Conservation (phyloP, 2,329 filamentous ascomycete genomes). For the Botryosphaeria dothidea region DNA sequence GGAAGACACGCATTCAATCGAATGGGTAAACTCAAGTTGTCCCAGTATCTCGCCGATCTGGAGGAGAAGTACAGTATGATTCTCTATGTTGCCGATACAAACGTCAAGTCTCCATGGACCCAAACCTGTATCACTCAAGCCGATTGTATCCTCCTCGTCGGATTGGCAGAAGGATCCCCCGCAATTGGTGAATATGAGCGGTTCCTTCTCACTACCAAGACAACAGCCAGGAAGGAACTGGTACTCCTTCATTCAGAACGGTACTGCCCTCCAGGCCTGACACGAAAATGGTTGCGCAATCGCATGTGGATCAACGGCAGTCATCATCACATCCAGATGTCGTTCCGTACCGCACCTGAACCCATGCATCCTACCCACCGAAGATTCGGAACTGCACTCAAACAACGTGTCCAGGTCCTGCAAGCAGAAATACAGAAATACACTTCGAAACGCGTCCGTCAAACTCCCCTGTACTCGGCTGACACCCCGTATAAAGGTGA, state of each 20-base stretch:
- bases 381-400: constrained; percentile 80
- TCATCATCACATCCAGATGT: constrained; percentile 97
- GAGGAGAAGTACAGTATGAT: constrained; percentile 97
- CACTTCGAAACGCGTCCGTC: constrained; percentile 87
- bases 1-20: constrained; percentile 95
- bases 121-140: constrained; percentile 97
- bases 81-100: constrained; percentile 94
- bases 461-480: constrained; percentile 84
- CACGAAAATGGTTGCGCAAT: constrained; percentile 82
- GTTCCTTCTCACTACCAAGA: constrained; percentile 95
- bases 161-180: constrained; percentile 84
- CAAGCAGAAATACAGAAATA: constrained; percentile 99
- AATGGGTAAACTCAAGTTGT: constrained; percentile 94
- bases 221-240: constrained; percentile 88
- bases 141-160: constrained; percentile 92
- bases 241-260: constrained; percentile 87
- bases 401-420: constrained; percentile 88
- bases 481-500: constrained; percentile 95
- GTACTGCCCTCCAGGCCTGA: constrained; percentile 81
- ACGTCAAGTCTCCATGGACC: constrained; percentile 96
- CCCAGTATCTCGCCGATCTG: constrained; percentile 92
- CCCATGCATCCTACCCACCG: constrained; percentile 74
- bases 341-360: constrained; percentile 73
- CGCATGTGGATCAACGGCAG: constrained; percentile 97
- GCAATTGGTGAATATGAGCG: constrained; percentile 94